Evolutionary conservation across 805 yeast species (phyloP).

Genomic region (Sugiyamaella valdiviana): DNA sequence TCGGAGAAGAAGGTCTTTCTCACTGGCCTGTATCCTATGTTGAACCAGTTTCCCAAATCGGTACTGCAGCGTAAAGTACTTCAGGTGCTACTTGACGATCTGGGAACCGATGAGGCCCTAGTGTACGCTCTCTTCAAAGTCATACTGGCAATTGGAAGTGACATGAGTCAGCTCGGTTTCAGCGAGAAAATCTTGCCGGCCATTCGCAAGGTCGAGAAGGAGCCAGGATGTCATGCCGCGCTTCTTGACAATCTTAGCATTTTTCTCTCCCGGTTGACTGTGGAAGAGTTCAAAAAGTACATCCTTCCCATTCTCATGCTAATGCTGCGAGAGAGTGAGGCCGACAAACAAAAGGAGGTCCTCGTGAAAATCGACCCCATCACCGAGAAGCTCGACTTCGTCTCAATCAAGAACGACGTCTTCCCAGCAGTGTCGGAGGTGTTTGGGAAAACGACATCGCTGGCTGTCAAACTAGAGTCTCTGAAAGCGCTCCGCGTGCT

Average conservation of each 20-base stretch:
- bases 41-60: conserved; percentile 53
- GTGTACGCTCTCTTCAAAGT: conserved; percentile 47
- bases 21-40: conserved; percentile 50
- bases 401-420: conserved; percentile 66
- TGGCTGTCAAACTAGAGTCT: conserved; percentile 68
- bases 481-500: conserved; percentile 53
- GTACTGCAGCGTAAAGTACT: conserved; percentile 63
- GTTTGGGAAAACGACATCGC: conserved; percentile 77
- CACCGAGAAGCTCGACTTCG: conserved; percentile 50
- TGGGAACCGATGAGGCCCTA: conserved; percentile 37
- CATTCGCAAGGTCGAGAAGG: conserved; percentile 34
- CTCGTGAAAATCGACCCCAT: conserved; percentile 40
- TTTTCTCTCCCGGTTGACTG: conserved; percentile 45
- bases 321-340: conserved; percentile 29
- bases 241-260: conserved; percentile 44
- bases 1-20: conserved; percentile 66
- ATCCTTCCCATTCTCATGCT: conserved; percentile 41
- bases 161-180: conserved; percentile 70
- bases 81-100: conserved; percentile 54
- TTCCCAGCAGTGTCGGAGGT: conserved; percentile 66
- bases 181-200: conserved; percentile 57
- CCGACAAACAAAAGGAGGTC: conserved; percentile 48
- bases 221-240: conserved; percentile 38
- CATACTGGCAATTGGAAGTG: conserved; percentile 55
- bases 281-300: conserved; percentile 44